A percentile compares a stretch with the other conserved stretches of the same genome.
These are phyloP conservation scores for Corymbia citriodora DNA, from an alignment of 441 rosid species.

Conservation along the genomic window DNA sequence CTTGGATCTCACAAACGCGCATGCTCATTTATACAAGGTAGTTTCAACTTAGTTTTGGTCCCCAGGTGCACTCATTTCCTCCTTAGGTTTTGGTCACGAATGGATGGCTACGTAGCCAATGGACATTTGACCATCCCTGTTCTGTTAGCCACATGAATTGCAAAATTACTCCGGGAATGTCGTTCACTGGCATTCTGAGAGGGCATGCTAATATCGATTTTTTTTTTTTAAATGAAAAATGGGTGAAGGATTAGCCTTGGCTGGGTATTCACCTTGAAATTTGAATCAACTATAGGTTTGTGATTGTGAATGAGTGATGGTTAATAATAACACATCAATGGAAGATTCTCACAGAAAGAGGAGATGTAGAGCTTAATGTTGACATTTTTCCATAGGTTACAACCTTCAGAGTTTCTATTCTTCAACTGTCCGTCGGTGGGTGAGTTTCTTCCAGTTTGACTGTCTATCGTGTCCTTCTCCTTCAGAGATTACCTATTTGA, in stretches of 20 bases:
- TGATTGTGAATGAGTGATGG: not conserved
- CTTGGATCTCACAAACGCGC: not conserved
- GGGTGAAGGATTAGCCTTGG: not conserved
- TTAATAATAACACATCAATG: not conserved
- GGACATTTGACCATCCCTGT: not conserved
- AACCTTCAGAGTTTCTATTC: not conserved
- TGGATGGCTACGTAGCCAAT: not conserved
- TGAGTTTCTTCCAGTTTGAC: not conserved
- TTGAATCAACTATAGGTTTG: not conserved
- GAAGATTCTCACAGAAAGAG: not conserved
- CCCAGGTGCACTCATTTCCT: not conserved
- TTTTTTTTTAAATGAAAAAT: not conserved
- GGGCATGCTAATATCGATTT: not conserved
- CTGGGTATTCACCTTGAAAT: not conserved
- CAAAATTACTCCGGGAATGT: not conserved
- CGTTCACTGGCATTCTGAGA: not conserved
- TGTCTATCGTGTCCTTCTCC: not conserved
- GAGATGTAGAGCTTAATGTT: not conserved
- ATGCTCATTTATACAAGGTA: not conserved
- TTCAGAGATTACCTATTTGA: not conserved
- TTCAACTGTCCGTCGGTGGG: not conserved
- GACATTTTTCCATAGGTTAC: not conserved
- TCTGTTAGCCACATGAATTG: not conserved
- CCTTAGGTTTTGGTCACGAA: not conserved
- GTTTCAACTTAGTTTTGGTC: not conserved